Evolutionary conservation across 768 basidiomycete species (phyloP).

Genomic region (Pulveroboletus frians): DNA sequence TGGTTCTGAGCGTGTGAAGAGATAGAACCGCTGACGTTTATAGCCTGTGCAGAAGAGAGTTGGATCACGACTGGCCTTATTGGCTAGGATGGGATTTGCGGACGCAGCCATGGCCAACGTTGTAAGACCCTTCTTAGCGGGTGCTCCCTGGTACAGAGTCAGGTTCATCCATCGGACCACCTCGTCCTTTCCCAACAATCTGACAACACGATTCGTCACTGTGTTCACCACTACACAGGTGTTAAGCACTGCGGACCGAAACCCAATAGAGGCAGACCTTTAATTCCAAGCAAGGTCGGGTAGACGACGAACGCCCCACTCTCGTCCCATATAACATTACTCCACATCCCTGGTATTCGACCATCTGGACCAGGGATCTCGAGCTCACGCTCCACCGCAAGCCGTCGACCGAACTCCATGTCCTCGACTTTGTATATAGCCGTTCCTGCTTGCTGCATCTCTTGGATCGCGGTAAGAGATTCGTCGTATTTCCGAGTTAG

Average conservation of each 20-base stretch:
- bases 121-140: conserved; percentile 77
- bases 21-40: conserved; percentile 88
- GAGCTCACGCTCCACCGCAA: conserved; percentile 88
- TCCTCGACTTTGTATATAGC: conserved; percentile 89
- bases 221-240: conserved; percentile 75
- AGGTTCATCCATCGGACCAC: conserved; percentile 86
- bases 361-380: conserved; percentile 78
- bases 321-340: conserved; percentile 96
- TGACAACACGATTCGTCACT: conserved; percentile 86
- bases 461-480: conserved; percentile 84
- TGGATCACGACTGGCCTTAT: conserved; percentile 80
- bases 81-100: conserved; percentile 88
- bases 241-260: neutral
- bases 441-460: conserved; percentile 99
- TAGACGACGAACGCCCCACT: conserved; percentile 93
- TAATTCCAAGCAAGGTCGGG: conserved; percentile 89
- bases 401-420: conserved; percentile 98
- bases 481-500: conserved; percentile 93
- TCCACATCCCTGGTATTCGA: conserved; percentile 68
- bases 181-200: conserved; percentile 91
- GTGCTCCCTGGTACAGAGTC: conserved; percentile 88
- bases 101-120: conserved; percentile 95
- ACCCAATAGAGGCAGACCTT: conserved; percentile 51
- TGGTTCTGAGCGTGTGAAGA: conserved; percentile 88
- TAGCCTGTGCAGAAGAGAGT: conserved; percentile 91